phyloP scores from a whole-genome alignment of 495 filamentous ascomycete genomes.

The Podospora pseudocomata region DNA sequence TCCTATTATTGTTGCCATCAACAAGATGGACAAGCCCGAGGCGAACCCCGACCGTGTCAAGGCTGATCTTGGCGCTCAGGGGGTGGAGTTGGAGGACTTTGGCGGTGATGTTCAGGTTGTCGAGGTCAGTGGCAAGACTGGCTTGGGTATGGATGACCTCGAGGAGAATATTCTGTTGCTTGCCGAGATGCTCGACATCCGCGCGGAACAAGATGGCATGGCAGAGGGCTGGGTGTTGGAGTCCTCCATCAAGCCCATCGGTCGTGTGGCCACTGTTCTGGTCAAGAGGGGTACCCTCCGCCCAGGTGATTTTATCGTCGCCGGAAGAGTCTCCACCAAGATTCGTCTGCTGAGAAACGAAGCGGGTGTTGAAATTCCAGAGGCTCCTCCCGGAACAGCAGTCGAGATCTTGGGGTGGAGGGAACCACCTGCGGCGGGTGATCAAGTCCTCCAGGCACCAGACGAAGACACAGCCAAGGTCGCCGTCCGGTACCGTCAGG shows the following conservation, averaged over 20 bases:
- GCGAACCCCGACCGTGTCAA: constrained; percentile 79
- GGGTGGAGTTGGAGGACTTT: constrained; percentile 89
- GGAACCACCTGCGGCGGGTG: constrained; percentile 84
- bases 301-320: constrained; percentile 79
- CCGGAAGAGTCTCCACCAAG: constrained; percentile 78
- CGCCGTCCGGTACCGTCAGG: constrained; percentile 72
- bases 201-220: constrained; percentile 70
- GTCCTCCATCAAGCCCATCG: constrained; percentile 81
- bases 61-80: constrained; percentile 76
- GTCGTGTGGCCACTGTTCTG: constrained; percentile 84
- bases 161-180: constrained; percentile 84
- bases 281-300: constrained; percentile 83
- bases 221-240: constrained; percentile 95
- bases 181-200: constrained; percentile 84
- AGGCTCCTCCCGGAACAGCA: constrained; percentile 82
- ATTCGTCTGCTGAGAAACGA: constrained; percentile 82
- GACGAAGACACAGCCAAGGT: constrained; percentile 74
- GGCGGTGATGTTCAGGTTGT: constrained; percentile 94
- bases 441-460: constrained; percentile 77
- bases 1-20: constrained; percentile 97
- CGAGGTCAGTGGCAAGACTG: constrained; percentile 87
- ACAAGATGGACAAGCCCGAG: constrained; percentile 88
- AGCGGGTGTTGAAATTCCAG: constrained; percentile 64
- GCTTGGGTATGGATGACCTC: constrained; percentile 83
- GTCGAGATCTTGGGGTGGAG: constrained; percentile 94